Base-by-base conservation (phyloP, 2,329 filamentous ascomycete genomes). In the Stachybotrys chlorohalonatus region DNA sequence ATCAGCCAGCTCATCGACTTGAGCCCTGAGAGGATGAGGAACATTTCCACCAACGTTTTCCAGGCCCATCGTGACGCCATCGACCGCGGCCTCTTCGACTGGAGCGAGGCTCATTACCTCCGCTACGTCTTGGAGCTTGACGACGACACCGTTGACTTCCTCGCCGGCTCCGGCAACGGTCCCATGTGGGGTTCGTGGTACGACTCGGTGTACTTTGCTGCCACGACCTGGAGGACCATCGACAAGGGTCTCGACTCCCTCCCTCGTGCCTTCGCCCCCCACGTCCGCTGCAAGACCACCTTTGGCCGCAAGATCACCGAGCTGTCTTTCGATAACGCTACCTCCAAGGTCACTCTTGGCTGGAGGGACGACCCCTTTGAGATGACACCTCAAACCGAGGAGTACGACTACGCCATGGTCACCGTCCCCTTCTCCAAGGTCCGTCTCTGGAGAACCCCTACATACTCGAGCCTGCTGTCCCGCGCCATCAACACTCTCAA, bases 321-420 rank as follows among this genome's bases (percentile, higher is more conserved):
- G 17, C 48, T 64, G n/a, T 54, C 59, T 54, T 62, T 61, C 52
- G 58, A 63, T 45, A 59, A 59, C 31, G 54, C 55, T 5, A 55
- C 53, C 39, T 57, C 60, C 15, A 58, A 55, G 7, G 51, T 64
- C 16, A 8, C 60, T 24, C 58, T 67, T 0, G 56, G 52, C 0
- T 61, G 62, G 59, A 55, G 56, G 0, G 52, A 54, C n/a, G 52
- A 63, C 8, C 65, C 62, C 5, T 60, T 55, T 36, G 54, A 63
- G 5, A 55, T 59, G 39, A 51, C 65, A 13, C 54, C 61, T 6
- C 63, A 60, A 0, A 60, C 62, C 6, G 65, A 68, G 16, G 59
- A 62, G 1, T 73, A 70, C 45, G 70, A 73, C 54, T 72, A 72
- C 54, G 62, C 69, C 2, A 64, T 73, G 47, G 70, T 70, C 59